Evolutionary conservation across 2,329 filamentous ascomycete species (phyloP).

Genomic region (Coniosporium tulheliwenetii): DNA sequence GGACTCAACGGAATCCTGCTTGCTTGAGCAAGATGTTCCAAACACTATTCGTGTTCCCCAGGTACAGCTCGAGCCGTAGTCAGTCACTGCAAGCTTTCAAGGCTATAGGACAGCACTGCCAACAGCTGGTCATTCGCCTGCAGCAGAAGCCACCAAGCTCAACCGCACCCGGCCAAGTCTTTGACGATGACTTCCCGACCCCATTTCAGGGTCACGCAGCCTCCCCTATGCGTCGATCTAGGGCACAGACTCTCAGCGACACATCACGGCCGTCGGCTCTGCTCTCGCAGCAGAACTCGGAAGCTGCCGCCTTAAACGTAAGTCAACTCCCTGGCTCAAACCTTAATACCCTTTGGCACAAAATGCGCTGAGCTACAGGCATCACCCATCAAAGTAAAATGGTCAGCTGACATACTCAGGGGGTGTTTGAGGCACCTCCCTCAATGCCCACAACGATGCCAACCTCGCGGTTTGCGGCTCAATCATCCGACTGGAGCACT

Average conservation of each 20-base stretch:
- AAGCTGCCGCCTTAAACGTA: neutral
- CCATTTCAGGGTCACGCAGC: neutral
- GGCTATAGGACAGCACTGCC: neutral
- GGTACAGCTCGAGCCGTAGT: neutral
- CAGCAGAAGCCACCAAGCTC: neutral
- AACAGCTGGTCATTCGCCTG: neutral
- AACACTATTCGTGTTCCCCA: neutral
- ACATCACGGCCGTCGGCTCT: neutral
- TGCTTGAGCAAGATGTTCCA: neutral
- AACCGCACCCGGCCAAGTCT: neutral
- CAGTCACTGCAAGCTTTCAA: neutral
- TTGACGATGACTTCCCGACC: neutral
- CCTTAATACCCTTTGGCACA: no score
- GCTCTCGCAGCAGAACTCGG: neutral
- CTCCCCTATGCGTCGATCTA: neutral
- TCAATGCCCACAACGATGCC: neutral
- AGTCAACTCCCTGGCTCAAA: no score
- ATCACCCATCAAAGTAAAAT: no score
- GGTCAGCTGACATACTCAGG: neutral
- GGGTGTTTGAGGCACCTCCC: neutral
- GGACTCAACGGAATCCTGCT: no score
- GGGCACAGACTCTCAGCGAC: neutral
- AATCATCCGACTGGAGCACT: constrained; percentile 5
- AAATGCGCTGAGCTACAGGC: no score
- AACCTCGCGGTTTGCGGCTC: neutral